Conservation (phyloP, 495 filamentous ascomycete species). For the Evansstolkia leycettana region DNA sequence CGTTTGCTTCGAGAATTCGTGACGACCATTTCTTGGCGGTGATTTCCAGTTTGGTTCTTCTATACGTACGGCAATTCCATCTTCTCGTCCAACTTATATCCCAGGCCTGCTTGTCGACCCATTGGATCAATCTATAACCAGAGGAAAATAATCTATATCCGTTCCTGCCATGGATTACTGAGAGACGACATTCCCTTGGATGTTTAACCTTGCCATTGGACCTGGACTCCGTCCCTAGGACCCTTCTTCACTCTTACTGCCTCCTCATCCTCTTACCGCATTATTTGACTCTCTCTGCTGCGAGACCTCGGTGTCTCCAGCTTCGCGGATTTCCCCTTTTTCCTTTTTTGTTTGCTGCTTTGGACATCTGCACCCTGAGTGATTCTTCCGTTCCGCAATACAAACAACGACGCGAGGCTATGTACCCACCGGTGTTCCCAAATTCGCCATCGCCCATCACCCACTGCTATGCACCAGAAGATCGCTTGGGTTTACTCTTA, state of each 20-base stretch:
- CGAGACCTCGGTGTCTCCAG: too few species aligned
- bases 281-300: too few species aligned
- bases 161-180: conserved; percentile 15
- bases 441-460: conserved; percentile 43
- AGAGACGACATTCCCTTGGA: conserved; percentile 8
- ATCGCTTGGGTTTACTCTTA: conserved; percentile 74
- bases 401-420: conserved; percentile 5
- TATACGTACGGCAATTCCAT: not conserved
- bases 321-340: too few species aligned
- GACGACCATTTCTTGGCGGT: not conserved
- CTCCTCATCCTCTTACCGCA: too few species aligned
- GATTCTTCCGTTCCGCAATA: too few species aligned
- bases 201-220: not conserved
- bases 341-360: too few species aligned
- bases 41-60: too few species aligned
- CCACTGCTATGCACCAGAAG: conserved; percentile 56
- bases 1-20: not conserved
- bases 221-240: conserved; percentile 2
- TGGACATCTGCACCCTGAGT: too few species aligned
- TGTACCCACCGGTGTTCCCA: conserved; percentile 42
- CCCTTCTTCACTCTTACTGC: too few species aligned
- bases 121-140: too few species aligned
- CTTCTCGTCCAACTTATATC: conserved; percentile 5
- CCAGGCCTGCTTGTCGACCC: conserved; percentile 2
- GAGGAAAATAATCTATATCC: conserved; percentile 2